Base-by-base conservation (phyloP, 2,329 filamentous ascomycete genomes). In the Talaromyces sp. region DNA sequence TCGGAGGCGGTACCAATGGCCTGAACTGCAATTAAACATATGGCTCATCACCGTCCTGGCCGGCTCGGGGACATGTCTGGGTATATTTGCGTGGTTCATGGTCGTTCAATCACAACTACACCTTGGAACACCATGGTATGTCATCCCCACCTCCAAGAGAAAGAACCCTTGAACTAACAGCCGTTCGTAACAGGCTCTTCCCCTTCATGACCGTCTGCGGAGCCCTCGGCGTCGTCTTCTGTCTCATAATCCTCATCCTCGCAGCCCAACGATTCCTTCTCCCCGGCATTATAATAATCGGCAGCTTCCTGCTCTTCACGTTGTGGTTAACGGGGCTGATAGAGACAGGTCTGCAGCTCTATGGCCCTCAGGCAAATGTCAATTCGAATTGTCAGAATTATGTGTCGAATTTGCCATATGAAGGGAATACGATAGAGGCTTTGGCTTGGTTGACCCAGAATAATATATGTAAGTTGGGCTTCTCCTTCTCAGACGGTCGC, bases 1-100 rank as follows among this genome's bases (percentile, higher is more conserved):
- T 22, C 36, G 64, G 43, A 66, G 64, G 43, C 64, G 64, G 11
- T 89, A 88, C 78, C 84, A 83, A 78, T 89, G 87, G 87, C 87
- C 87, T 2, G 86, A 89, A 74, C 79, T 85, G 58, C 86, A 88
- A 71, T 81, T 89, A 69, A 88, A 89, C 71, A 76, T 88, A 71
- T 89, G 87, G 87, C 84, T 86, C 62, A 83, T 89, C 70, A 79
- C 88, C 69, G 87, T 89, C 74, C 79, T 89, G 17, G 83, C 82
- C 0, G 83, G 84, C 1, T 85, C 85, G 11, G 81, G 84, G 29
- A 83, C 83, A 61, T 83, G 87, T 63, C 77, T 89, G 1, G 87
- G 87, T 7, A 82, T 89, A 51, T 88, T 85, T 71, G 83, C 85
- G 19, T 83, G 83, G 75, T 88, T 89, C 70, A 84, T 89, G 74